Base-by-base conservation (phyloP, 2,329 filamentous ascomycete genomes). In the Colletotrichum shisoi region DNA sequence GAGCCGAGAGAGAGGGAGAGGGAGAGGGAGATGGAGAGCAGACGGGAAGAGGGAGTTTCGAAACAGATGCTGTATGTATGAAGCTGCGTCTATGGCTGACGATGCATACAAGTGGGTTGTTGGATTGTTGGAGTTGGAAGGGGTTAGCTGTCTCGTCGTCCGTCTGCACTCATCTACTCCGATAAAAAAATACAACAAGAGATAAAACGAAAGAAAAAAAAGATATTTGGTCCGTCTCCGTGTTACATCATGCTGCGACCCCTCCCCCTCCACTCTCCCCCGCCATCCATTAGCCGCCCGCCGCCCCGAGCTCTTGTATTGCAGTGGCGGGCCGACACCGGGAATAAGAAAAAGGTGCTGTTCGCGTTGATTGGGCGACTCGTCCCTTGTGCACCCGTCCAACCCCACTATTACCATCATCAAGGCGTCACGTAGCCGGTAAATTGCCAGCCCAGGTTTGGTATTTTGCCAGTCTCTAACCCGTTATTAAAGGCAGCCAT, bases 201-300 rank as follows among this genome's bases (percentile, higher is more conserved):
- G 9, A 34, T 34, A 9, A 34, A 34, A 34, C 7, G 49, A 57
- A 31, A 60, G 64, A 60, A 60, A 39, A 60, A 67, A 65, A 65
- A 56, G 46, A 56, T 46, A 44, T 49, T 17, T 44, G 64, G 64
- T 39, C 51, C 59, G 53, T 24, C 45, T 54, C 46, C 15, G 54
- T 51, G 65, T 68, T 68, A 65, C 65, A 68, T 68, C 65, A 68
- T 68, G 54, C 65, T 40, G 45, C 12, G 44, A 51, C 42, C 56
- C 65, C 63, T 17, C 13, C 63, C 63, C 37, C 56, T 62, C 63
- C 40, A 15, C 63, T 60, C 61, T 56, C 54, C 65, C 65, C 65
- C 65, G 56, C 65, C 49, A 63, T 54, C 46, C 46, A 17, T 51
- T 17, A 42, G 57, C 19, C 17, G 45, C 19, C 21, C 34, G 7